These are phyloP conservation scores for Omphalotus olearius DNA, from an alignment of 1,284 basidiomycete genomes.

Conservation along the genomic window DNA sequence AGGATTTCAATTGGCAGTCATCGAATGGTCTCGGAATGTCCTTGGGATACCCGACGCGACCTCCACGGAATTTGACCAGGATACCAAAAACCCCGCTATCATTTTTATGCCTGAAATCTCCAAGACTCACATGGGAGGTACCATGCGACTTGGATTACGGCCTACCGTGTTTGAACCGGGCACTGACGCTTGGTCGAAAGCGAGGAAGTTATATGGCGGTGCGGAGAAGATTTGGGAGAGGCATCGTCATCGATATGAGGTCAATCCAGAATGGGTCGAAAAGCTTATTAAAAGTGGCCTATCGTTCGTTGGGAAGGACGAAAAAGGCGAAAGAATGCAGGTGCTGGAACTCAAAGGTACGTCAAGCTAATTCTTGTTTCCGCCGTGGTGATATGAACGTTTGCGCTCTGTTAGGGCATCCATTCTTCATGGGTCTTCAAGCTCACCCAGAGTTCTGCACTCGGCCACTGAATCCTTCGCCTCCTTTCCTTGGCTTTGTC, in stretches of 20 bases:
- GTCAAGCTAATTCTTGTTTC: constrained; percentile 20
- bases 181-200: constrained; percentile 61
- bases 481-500: constrained; percentile 95
- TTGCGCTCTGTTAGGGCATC: constrained; percentile 65
- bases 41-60: constrained; percentile 79
- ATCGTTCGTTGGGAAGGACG: constrained; percentile 90
- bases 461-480: constrained; percentile 96
- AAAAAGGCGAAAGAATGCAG: constrained; percentile 97
- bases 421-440: constrained; percentile 93
- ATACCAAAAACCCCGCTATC: constrained; percentile 70
- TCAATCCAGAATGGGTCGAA: constrained; percentile 87
- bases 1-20: constrained; percentile 95
- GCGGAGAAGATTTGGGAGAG: constrained; percentile 90
- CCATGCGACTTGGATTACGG: constrained; percentile 94
- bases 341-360: constrained; percentile 82
- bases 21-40: constrained; percentile 93
- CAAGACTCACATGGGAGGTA: constrained; percentile 96
- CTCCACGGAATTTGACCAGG: constrained; percentile 76
- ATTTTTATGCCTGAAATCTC: constrained; percentile 99
- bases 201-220: constrained; percentile 85
- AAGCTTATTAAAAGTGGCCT: constrained; percentile 65
- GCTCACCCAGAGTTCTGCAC: constrained; percentile 99
- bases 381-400: neutral
- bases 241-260: constrained; percentile 96
- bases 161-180: constrained; percentile 84